Evolutionary conservation across 768 basidiomycete species (phyloP).

Genomic region (Leccinum subgranulosum): DNA sequence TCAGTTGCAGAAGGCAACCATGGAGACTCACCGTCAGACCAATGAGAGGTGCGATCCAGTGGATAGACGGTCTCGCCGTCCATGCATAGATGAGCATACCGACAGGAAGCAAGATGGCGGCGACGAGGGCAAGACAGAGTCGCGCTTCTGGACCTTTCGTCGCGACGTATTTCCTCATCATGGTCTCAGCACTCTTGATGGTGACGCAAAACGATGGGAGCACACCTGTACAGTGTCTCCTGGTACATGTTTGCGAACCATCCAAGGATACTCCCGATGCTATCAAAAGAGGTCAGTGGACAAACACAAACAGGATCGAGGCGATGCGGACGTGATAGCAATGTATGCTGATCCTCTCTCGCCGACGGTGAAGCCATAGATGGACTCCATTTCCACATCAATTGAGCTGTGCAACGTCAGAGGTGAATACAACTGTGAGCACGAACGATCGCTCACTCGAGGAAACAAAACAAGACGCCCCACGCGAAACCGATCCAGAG

Average conservation of each 20-base stretch:
- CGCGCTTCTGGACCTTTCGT: slow-evolving; percentile 53
- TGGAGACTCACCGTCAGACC: slow-evolving; percentile 23
- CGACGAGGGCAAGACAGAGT: slow-evolving; percentile 53
- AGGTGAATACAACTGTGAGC: neutral
- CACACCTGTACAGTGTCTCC: slow-evolving; percentile 49
- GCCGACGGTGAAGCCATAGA: slow-evolving; percentile 60
- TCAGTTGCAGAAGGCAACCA: neutral
- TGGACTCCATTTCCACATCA: slow-evolving; percentile 48
- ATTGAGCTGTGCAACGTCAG: slow-evolving; percentile 43
- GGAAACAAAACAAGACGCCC: slow-evolving; percentile 70
- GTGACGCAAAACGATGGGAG: neutral
- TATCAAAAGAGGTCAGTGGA: slow-evolving; percentile 23
- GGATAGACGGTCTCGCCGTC: slow-evolving; percentile 51
- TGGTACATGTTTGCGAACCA: slow-evolving; percentile 45
- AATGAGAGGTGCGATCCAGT: slow-evolving; percentile 51
- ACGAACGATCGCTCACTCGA: slow-evolving; percentile 42
- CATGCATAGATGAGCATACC: slow-evolving; percentile 77
- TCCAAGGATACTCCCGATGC: slow-evolving; percentile 54
- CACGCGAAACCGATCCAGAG: slow-evolving; percentile 74
- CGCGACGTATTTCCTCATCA: slow-evolving; percentile 26
- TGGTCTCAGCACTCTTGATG: slow-evolving; percentile 4
- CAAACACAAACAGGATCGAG: no score
- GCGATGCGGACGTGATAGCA: slow-evolving; percentile 46
- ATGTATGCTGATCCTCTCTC: slow-evolving; percentile 59
- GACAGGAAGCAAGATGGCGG: slow-evolving; percentile 49